These are phyloP conservation scores for Piper longum DNA, from an alignment of 164 flowering plant species.

Conservation along the genomic window DNA sequence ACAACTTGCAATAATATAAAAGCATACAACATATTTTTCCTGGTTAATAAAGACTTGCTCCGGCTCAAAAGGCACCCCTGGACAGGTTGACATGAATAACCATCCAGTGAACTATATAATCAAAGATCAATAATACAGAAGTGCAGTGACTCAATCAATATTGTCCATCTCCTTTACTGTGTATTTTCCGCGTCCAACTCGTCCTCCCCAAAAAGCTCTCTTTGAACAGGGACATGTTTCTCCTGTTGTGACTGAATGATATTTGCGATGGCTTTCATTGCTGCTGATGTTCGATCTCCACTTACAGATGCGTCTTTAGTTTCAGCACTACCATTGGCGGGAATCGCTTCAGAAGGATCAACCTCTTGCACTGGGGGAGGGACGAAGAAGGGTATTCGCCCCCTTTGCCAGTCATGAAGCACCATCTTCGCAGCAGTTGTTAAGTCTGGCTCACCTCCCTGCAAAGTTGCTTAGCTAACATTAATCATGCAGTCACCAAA, in stretches of 20 bases:
- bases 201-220: constrained; percentile 46
- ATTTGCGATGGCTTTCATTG: constrained; percentile 60
- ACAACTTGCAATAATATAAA: too few relatives aligned
- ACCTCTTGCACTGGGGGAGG: constrained; percentile 57
- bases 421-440: constrained; percentile 91
- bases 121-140: neutral
- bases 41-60: too few relatives aligned
- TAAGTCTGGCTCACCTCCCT: constrained; percentile 97
- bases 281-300: constrained; percentile 37
- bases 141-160: neutral
- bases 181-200: constrained; percentile 25
- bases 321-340: constrained; percentile 12
- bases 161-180: constrained; percentile 5
- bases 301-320: constrained; percentile 24
- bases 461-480: neutral
- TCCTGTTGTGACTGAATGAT: constrained; percentile 66
- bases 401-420: constrained; percentile 97
- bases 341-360: constrained; percentile 16
- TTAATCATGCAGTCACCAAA: neutral
- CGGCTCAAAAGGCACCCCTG: too few relatives aligned
- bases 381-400: constrained; percentile 87
- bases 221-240: constrained; percentile 57
- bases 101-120: too few relatives aligned
- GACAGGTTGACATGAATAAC: too few relatives aligned
- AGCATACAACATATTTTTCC: too few relatives aligned